Conservation (phyloP, 768 basidiomycete genomes). For the Artomyces pyxidatus region DNA sequence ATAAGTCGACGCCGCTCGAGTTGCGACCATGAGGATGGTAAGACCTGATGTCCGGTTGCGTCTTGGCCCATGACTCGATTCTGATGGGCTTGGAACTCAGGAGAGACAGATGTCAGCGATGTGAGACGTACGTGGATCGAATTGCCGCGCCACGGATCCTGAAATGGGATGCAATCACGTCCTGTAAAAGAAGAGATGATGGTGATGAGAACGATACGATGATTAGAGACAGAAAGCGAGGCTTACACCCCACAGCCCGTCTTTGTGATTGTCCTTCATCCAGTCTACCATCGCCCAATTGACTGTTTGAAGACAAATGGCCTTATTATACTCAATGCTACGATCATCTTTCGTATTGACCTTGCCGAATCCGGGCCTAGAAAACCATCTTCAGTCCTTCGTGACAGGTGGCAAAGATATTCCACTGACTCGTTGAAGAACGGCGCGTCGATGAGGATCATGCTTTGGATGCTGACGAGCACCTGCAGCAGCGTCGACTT, state of each 20-base stretch:
- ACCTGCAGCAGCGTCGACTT: constrained; percentile 54
- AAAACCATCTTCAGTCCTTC: too few species aligned
- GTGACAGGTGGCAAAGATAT: too few species aligned
- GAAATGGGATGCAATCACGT: constrained; percentile 44
- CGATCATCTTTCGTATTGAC: constrained; percentile 26
- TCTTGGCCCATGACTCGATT: constrained; percentile 27
- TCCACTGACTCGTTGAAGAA: constrained; percentile 50
- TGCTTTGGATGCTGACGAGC: constrained; percentile 49
- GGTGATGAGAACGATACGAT: too few species aligned
- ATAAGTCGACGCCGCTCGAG: neutral
- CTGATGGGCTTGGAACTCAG: constrained; percentile 21
- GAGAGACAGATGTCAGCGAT: too few species aligned
- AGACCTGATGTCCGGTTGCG: constrained; percentile 22
- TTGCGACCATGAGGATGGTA: constrained; percentile 7
- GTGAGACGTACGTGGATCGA: constrained; percentile 37
- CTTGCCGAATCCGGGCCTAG: constrained; percentile 41
- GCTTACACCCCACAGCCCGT: constrained; percentile 40
- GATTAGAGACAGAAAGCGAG: neutral
- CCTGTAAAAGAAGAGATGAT: constrained; percentile 28
- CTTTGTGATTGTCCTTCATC: constrained; percentile 34
- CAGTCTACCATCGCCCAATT: constrained; percentile 49
- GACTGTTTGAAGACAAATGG: constrained; percentile 35
- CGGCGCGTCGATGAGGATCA: constrained; percentile 47
- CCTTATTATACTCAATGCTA: constrained; percentile 40
- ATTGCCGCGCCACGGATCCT: constrained; percentile 32